Evolutionary conservation across 768 basidiomycete genomes (phyloP).

Genomic region (Tricholoma hemisulphureum): DNA sequence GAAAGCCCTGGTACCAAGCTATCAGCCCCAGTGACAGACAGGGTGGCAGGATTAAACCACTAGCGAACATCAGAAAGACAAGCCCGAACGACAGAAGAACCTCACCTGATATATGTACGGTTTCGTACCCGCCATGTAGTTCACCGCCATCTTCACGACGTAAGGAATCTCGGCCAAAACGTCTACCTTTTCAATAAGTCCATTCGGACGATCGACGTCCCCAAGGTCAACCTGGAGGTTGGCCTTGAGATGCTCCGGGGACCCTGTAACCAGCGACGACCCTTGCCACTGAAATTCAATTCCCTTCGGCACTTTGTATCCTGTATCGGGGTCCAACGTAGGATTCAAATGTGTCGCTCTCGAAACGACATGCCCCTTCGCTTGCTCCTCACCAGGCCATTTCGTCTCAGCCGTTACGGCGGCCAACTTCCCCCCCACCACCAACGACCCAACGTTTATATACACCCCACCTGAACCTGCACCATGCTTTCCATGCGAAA

Average conservation of each 20-base stretch:
- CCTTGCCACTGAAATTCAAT: slow-evolving; percentile 80
- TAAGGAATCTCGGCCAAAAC: slow-evolving; percentile 87
- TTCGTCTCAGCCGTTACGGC: slow-evolving; percentile 78
- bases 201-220: slow-evolving; percentile 54
- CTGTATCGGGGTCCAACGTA: slow-evolving; percentile 72
- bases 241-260: slow-evolving; percentile 55
- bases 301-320: slow-evolving; percentile 70
- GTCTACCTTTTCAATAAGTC: slow-evolving; percentile 90
- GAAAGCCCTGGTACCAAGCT: slow-evolving; percentile 38
- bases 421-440: slow-evolving; percentile 75
- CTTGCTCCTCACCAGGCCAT: slow-evolving; percentile 60
- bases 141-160: slow-evolving; percentile 88
- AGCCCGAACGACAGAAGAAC: slow-evolving; percentile 24
- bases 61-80: slow-evolving; percentile 16
- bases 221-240: slow-evolving; percentile 60
- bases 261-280: slow-evolving; percentile 54
- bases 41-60: slow-evolving; percentile 49
- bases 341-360: slow-evolving; percentile 63
- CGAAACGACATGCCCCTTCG: slow-evolving; percentile 52
- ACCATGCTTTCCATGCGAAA: slow-evolving; percentile 76
- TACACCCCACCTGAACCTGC: slow-evolving; percentile 78
- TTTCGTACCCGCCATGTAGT: slow-evolving; percentile 90
- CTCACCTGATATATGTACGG: slow-evolving; percentile 92
- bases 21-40: slow-evolving; percentile 45
- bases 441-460: slow-evolving; percentile 83